Evolutionary conservation across 345 rosid species (phyloP).

Genomic region (Chamaenerion angustifolium): DNA sequence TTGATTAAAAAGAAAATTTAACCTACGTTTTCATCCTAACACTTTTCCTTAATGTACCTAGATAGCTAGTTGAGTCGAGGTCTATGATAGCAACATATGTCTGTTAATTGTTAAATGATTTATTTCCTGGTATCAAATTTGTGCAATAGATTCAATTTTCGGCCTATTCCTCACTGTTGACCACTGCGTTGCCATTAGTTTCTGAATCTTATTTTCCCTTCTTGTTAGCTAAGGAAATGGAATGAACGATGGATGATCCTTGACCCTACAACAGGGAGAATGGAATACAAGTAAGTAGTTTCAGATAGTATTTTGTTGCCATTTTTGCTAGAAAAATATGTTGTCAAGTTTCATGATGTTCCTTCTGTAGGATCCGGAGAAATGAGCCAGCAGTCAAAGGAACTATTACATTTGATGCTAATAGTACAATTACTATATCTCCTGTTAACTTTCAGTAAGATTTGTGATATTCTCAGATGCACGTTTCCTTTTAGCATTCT

Average conservation of each 20-base stretch:
- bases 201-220: conserved; percentile 2
- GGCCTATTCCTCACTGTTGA: background rate
- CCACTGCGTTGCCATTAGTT: background rate
- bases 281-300: conserved; percentile 78
- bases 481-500: background rate
- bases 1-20: too few species aligned
- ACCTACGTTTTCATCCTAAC: too few species aligned
- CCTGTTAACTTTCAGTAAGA: conserved; percentile 96
- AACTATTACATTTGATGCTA: conserved; percentile 63
- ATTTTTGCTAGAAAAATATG: background rate
- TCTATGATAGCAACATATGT: too few species aligned
- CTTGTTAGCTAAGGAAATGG: conserved; percentile 83
- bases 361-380: conserved; percentile 56
- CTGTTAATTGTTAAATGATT: too few species aligned
- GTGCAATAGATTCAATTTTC: background rate
- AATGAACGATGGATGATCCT: conserved; percentile 94
- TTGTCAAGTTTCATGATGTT: conserved; percentile 4
- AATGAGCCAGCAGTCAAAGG: conserved; percentile 85
- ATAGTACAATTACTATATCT: conserved; percentile 72
- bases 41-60: too few species aligned
- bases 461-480: conserved; percentile 5
- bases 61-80: too few species aligned
- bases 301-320: background rate
- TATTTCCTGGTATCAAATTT: too few species aligned
- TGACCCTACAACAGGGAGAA: conserved; percentile 91